Conservation (phyloP, 495 filamentous ascomycete genomes). For the Gamarada debralockiae region DNA sequence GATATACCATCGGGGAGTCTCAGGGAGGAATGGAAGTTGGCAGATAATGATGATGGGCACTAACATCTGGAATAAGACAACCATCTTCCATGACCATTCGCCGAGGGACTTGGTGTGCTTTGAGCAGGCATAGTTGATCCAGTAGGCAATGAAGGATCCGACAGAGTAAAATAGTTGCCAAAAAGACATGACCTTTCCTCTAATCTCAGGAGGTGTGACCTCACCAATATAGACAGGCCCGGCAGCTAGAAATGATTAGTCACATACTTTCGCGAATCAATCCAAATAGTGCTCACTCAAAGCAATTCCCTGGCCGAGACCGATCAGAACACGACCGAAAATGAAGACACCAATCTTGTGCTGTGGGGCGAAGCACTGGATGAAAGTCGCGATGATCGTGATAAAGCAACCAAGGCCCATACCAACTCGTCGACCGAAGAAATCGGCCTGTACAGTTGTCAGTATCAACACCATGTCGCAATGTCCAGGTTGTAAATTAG, state of each 20-base stretch:
- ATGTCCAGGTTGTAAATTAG: too few species aligned
- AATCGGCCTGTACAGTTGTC: constrained; percentile 55
- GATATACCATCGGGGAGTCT: constrained; percentile 73
- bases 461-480: too few species aligned
- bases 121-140: constrained; percentile 59
- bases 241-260: constrained; percentile 29
- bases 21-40: constrained; percentile 74
- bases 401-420: constrained; percentile 54
- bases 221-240: constrained; percentile 64
- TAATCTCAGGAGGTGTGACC: constrained; percentile 51
- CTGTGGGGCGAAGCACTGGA: constrained; percentile 55
- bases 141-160: constrained; percentile 78
- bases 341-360: constrained; percentile 56
- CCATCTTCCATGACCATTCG: constrained; percentile 56
- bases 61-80: constrained; percentile 58
- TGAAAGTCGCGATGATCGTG: constrained; percentile 57
- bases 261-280: neutral
- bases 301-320: constrained; percentile 62
- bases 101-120: constrained; percentile 57
- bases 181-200: constrained; percentile 67
- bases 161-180: constrained; percentile 80
- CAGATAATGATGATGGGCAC: constrained; percentile 55
- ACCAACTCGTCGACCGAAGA: constrained; percentile 51
- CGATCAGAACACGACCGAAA: constrained; percentile 57
- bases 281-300: constrained; percentile 39